phyloP scores from a whole-genome alignment of 495 filamentous ascomycete species.

The Hyphodiscus hymeniophilus region DNA sequence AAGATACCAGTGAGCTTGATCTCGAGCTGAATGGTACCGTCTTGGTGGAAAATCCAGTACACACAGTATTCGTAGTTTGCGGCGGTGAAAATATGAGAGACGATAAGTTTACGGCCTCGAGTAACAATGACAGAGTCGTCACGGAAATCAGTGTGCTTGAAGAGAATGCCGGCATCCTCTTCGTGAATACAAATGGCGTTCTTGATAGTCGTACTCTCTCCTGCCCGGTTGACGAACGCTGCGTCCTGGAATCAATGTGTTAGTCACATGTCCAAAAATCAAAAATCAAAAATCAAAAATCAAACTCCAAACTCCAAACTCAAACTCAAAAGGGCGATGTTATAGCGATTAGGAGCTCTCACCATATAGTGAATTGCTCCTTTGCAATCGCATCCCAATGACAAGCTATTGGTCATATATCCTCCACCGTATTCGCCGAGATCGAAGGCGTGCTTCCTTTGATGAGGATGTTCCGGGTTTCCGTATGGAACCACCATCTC shows the following conservation, averaged over 20 bases:
- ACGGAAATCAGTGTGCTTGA: conserved; percentile 95
- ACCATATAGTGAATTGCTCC: conserved; percentile 89
- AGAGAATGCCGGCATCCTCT: conserved; percentile 87
- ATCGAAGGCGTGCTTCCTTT: conserved; percentile 91
- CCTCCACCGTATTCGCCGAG: conserved; percentile 90
- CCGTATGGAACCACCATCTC: conserved; percentile 98
- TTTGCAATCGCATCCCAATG: conserved; percentile 91
- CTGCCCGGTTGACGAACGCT: conserved; percentile 74
- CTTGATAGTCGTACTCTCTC: conserved; percentile 71
- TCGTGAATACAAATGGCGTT: conserved; percentile 98
- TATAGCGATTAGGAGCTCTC: too few relatives aligned
- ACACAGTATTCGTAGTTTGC: conserved; percentile 97
- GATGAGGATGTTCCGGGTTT: conserved; percentile 87
- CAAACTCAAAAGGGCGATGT: too few relatives aligned
- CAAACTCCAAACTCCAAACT: too few relatives aligned
- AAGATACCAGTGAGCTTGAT: conserved; percentile 94
- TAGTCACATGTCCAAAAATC: too few relatives aligned
- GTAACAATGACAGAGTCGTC: conserved; percentile 84
- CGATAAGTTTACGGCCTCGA: conserved; percentile 75
- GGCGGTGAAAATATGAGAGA: conserved; percentile 92
- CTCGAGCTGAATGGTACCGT: conserved; percentile 89
- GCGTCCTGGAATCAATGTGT: too few relatives aligned
- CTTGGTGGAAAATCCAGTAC: conserved; percentile 91
- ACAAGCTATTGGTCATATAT: conserved; percentile 90
- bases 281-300: too few relatives aligned